These are phyloP conservation scores for Claviceps spartinae DNA, from an alignment of 2,329 filamentous ascomycete genomes.

Conservation along the genomic window DNA sequence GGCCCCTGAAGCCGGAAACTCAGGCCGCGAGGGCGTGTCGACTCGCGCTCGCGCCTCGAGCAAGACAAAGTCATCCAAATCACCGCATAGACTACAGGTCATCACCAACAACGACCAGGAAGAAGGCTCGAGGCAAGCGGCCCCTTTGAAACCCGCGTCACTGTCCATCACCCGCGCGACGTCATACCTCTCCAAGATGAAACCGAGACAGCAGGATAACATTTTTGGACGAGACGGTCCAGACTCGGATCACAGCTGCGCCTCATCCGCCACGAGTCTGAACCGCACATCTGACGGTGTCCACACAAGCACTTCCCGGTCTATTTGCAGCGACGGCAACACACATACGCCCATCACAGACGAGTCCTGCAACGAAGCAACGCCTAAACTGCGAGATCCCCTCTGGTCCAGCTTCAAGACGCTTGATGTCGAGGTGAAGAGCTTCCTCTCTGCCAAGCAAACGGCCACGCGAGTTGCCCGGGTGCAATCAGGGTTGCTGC, in stretches of 20 bases:
- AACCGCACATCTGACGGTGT: conserved; percentile 26
- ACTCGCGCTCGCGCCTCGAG: background rate
- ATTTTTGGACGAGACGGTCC: conserved; percentile 23
- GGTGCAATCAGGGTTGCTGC: conserved; percentile 57
- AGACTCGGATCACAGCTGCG: conserved; percentile 29
- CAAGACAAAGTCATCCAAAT: background rate
- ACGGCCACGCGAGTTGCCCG: conserved; percentile 61
- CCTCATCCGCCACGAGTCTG: conserved; percentile 33
- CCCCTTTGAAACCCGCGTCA: conserved; percentile 23
- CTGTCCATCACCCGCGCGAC: conserved; percentile 30
- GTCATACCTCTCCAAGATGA: conserved; percentile 37
- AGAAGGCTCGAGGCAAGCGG: conserved; percentile 13
- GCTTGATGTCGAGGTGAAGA: conserved; percentile 33
- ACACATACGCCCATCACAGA: conserved; percentile 24
- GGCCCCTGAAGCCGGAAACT: conserved; percentile 11
- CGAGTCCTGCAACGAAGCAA: conserved; percentile 33
- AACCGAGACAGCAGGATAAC: conserved; percentile 29
- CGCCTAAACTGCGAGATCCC: conserved; percentile 32
- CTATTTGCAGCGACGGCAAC: conserved; percentile 25
- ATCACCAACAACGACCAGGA: conserved; percentile 13
- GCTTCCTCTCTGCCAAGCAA: conserved; percentile 57
- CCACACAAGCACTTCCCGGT: conserved; percentile 24
- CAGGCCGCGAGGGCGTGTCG: conserved; percentile 6
- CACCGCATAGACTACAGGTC: conserved; percentile 16
- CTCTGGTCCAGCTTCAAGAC: conserved; percentile 42